phyloP scores from a whole-genome alignment of 2,329 filamentous ascomycete genomes.

The Phyllosticta citribraziliensis region DNA sequence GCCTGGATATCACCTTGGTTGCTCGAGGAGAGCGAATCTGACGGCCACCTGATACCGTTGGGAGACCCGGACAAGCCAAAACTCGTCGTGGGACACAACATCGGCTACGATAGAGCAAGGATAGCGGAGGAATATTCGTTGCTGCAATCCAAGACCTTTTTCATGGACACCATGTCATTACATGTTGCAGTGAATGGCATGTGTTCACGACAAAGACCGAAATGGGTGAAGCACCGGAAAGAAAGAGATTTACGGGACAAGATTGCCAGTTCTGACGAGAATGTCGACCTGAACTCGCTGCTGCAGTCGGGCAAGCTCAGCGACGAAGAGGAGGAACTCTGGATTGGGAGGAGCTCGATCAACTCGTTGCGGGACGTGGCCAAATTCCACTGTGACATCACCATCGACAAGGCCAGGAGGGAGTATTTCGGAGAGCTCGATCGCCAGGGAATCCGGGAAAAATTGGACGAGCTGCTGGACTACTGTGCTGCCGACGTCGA shows the following conservation, averaged over 20 bases:
- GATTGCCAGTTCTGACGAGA: slow-evolving; percentile 61
- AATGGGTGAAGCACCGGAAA: slow-evolving; percentile 96
- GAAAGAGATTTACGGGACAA: slow-evolving; percentile 74
- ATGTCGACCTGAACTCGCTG: slow-evolving; percentile 59
- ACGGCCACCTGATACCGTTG: slow-evolving; percentile 75
- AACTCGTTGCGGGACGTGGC: slow-evolving; percentile 94
- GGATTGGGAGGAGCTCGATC: slow-evolving; percentile 88
- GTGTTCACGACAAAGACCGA: slow-evolving; percentile 92
- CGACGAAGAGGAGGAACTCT: slow-evolving; percentile 87
- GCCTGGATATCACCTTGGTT: slow-evolving; percentile 96
- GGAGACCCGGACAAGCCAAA: slow-evolving; percentile 65
- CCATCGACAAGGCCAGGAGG: slow-evolving; percentile 79
- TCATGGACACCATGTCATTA: slow-evolving; percentile 95
- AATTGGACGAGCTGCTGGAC: slow-evolving; percentile 73
- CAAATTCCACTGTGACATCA: slow-evolving; percentile 86
- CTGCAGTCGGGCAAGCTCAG: slow-evolving; percentile 56
- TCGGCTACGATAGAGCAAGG: slow-evolving; percentile 87
- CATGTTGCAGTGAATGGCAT: slow-evolving; percentile 98
- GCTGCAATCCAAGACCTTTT: slow-evolving; percentile 71
- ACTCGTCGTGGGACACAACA: slow-evolving; percentile 86
- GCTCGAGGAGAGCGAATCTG: slow-evolving; percentile 65
- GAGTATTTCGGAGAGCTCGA: slow-evolving; percentile 81
- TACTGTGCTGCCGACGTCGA: slow-evolving; percentile 94
- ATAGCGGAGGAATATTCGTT: slow-evolving; percentile 83
- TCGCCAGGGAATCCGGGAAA: slow-evolving; percentile 56